phyloP scores from a whole-genome alignment of 306 rosid species.

The Adenanthera pavonina region DNA sequence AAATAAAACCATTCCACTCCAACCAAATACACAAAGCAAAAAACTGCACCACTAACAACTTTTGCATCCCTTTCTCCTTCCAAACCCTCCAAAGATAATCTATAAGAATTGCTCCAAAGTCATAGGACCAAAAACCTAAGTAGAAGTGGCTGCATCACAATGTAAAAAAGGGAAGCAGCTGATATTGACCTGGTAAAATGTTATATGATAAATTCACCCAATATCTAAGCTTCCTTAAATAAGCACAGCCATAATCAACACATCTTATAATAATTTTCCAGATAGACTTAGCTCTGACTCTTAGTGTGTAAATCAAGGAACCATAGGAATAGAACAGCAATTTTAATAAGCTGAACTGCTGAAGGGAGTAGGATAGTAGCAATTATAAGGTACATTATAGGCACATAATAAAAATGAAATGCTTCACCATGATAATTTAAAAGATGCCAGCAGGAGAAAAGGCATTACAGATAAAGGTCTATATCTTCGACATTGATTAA shows the following conservation, averaged over 20 bases:
- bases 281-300: constrained; percentile 29
- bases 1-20: not conserved
- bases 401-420: constrained; percentile 29
- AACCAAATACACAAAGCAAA: not conserved
- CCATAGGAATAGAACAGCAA: constrained; percentile 26
- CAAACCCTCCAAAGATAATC: not conserved
- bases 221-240: constrained; percentile 1
- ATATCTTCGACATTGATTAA: constrained; percentile 91
- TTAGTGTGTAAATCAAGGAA: constrained; percentile 14
- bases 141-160: not conserved
- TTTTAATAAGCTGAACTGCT: constrained; percentile 23
- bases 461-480: constrained; percentile 92
- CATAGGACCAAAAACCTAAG: not conserved
- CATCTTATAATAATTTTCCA: not conserved
- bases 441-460: constrained; percentile 50
- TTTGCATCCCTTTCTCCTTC: not conserved
- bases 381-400: constrained; percentile 34
- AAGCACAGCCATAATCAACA: constrained; percentile 24
- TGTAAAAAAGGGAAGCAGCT: not conserved
- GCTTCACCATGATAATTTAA: constrained; percentile 36
- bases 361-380: not conserved
- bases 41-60: not conserved
- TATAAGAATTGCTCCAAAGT: not conserved
- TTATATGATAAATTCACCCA: not conserved
- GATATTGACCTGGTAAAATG: not conserved